Base-by-base conservation (phyloP, 208 protist genomes). In the Crithidia bombi region DNA sequence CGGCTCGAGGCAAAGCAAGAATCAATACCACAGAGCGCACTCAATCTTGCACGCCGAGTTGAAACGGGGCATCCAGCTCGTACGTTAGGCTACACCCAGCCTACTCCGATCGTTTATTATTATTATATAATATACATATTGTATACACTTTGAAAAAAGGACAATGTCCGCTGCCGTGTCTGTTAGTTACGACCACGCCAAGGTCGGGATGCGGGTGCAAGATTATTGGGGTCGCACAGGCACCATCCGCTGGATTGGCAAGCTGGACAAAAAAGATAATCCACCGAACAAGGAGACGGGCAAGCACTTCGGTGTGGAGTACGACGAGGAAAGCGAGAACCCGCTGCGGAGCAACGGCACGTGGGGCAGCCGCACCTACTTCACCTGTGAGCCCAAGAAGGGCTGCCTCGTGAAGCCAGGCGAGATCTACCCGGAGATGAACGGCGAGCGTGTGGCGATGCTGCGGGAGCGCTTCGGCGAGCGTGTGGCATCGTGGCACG, bases 201-300 rank as follows among this genome's bases (percentile, higher is more conserved):
- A 80, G 56, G 65, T 89, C 15, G 87, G 83, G 26, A 83, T 90
- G 85, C 90, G 87, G 5, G 82, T 95, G 38, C 86, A 93, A 69
- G 83, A 92, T 50, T 89, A 87, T 76, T 83, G 78, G 76, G 90
- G 86, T 30, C 64, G 75, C 63, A 83, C 69, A 54, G 87, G 77
- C n/a, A 88, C 82, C 25, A 50, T 93, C 2, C 79, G 75, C 7
- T 92, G 83, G 80, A 52, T 84, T 50, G 90, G 84, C 17, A 83
- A 86, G 63, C 21, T 92, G 14, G 78, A 87, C 14, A 91, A 84
- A 57, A 90, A 86, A 46, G 65, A 85, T 39, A 55, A 78, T 36
- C 39, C 79, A 3, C 86, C 84, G 10, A 82, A 72, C 58, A 80
- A 79, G 59, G 75, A 74, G 15, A 66, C 78, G 33, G 87, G 86